Evolutionary conservation across 2,329 filamentous ascomycete species (phyloP), one percentile per base, ranked within the genome.

Genomic region (Pseudocercospora eumusae): DNA sequence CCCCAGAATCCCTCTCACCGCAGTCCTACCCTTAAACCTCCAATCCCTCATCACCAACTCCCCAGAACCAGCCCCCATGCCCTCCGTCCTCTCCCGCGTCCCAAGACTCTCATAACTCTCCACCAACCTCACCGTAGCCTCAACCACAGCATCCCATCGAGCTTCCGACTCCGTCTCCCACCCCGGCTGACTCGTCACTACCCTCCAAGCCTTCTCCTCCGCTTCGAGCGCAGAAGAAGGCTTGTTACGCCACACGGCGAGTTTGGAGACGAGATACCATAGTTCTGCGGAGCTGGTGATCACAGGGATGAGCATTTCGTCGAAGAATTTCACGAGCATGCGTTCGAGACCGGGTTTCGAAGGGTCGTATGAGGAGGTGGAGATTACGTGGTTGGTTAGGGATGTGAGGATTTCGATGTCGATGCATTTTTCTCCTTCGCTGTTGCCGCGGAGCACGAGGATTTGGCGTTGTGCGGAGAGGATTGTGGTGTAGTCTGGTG

Each of bases 141-240:
- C 82, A 2, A 96, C 91, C 4, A 96, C 86, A 0, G 82, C 81
- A 62, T 86, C 79, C 90, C 91, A 96, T 18, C 84, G 84, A 47
- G 81, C 81, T 66, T 83, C 81, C 13, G 86, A 84, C 44, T 85
- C 84, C 27, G 84, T 80, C 65, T 83, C 81, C 77, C 78, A 82
- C 2, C 80, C 79, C 0, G 85, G 80, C 68, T 84, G 77, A 56
- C 82, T 80, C 0, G 84, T 80, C 0, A 88, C 85, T 0, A 89
- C 86, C 1, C 95, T 85, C 93, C 93, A 99, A 0, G 89, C 91
- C 73, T 93, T 93, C 77, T 98, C 95, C 28, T 93, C 86, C 1
- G 91, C 91, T 5, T 92, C 89, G 1, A 98, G 81, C 4, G 93
- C 91, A 1, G 87, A 87, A 0, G 80, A 77, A 1, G 88, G 90